A percentile compares a stretch with the other conserved stretches of the same genome.
Evolutionary conservation across 495 filamentous ascomycete species (phyloP).

Genomic region (Entonaema liquescens): DNA sequence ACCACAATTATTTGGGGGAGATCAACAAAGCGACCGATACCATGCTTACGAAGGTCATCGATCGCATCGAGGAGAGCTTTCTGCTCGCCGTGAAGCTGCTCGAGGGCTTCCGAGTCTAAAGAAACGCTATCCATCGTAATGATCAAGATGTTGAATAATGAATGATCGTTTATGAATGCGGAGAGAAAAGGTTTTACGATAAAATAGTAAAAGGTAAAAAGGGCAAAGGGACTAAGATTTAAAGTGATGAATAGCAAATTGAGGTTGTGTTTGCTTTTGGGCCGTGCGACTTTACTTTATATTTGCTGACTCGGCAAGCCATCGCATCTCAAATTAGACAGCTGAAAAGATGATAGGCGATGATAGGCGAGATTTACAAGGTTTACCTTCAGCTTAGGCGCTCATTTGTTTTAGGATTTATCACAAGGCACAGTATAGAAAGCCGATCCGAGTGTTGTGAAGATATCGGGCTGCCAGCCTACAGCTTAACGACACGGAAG

Average conservation of each 20-base stretch:
- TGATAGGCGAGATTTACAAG: background rate
- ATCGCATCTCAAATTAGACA: background rate
- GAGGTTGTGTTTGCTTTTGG: too few species aligned
- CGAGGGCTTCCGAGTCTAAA: constrained; percentile 31
- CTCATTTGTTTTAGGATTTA: too few species aligned
- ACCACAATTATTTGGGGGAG: constrained; percentile 79
- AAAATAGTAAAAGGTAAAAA: background rate
- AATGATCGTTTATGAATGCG: background rate
- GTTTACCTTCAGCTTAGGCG: background rate
- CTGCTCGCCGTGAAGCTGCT: constrained; percentile 41
- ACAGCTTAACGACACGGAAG: too few species aligned
- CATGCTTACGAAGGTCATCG: constrained; percentile 56
- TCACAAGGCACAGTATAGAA: too few species aligned
- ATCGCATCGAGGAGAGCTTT: constrained; percentile 59
- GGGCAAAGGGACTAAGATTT: too few species aligned
- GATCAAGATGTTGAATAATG: background rate
- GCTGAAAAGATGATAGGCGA: background rate
- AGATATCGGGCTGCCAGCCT: too few species aligned
- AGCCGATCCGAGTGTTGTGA: too few species aligned
- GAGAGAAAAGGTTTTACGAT: background rate
- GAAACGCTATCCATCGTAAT: constrained; percentile 23
- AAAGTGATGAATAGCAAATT: too few species aligned
- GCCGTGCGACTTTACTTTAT: background rate
- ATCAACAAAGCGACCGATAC: constrained; percentile 59
- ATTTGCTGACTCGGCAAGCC: background rate